phyloP scores from a whole-genome alignment of 352 stramenopile genomes.

The Pythium brassicae region DNA sequence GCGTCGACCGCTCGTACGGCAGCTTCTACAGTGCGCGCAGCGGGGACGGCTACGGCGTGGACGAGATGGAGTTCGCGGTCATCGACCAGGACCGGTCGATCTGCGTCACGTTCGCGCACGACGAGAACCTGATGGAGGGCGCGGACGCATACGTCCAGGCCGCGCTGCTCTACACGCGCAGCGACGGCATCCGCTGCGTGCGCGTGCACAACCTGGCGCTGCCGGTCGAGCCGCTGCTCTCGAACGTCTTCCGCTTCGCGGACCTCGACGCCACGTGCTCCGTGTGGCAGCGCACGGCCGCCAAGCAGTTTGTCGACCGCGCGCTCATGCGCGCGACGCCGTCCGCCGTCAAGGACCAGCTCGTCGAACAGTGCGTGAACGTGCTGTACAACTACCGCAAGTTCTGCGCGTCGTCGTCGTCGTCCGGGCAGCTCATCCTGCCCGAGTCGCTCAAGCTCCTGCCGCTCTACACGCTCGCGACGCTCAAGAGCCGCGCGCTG shows the following conservation, averaged over 20 bases:
- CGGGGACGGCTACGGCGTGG: slow-evolving; percentile 48
- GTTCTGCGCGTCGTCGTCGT: slow-evolving; percentile 88
- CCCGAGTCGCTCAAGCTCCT: slow-evolving; percentile 90
- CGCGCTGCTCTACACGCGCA: slow-evolving; percentile 86
- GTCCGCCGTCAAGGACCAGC: slow-evolving; percentile 67
- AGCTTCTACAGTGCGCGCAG: slow-evolving; percentile 70
- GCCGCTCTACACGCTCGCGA: slow-evolving; percentile 85
- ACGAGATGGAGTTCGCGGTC: slow-evolving; percentile 88
- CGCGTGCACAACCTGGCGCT: slow-evolving; percentile 90
- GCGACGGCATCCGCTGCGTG: slow-evolving; percentile 82
- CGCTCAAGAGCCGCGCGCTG: slow-evolving; percentile 85
- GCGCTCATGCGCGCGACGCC: slow-evolving; percentile 76
- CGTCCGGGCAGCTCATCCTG: slow-evolving; percentile 87
- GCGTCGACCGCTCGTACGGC: slow-evolving; percentile 83
- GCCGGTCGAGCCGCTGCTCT: slow-evolving; percentile 65
- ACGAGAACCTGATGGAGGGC: slow-evolving; percentile 74
- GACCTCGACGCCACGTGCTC: slow-evolving; percentile 86
- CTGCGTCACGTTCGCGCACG: slow-evolving; percentile 85
- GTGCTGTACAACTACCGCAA: slow-evolving; percentile 91
- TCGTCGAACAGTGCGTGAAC: slow-evolving; percentile 83
- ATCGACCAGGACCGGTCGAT: slow-evolving; percentile 85
- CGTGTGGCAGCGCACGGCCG: slow-evolving; percentile 75
- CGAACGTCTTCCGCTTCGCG: slow-evolving; percentile 86
- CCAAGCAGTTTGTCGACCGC: slow-evolving; percentile 79
- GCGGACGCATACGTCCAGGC: slow-evolving; percentile 83